These are phyloP conservation scores for Graphium sp. DNA, from an alignment of 2,329 filamentous ascomycete genomes.

Conservation along the genomic window DNA sequence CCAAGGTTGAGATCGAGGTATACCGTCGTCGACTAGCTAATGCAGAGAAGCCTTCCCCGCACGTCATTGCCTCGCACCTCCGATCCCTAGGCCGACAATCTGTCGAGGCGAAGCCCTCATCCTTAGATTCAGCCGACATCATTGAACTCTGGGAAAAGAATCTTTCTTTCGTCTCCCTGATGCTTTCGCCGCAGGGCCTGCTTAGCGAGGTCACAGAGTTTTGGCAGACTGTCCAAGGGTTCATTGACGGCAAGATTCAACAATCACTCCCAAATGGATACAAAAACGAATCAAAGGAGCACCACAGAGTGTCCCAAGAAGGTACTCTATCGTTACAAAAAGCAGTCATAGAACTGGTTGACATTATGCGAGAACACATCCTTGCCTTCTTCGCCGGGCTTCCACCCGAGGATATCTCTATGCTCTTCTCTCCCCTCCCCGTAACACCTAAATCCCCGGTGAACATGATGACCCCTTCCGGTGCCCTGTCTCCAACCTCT, in stretches of 20 bases:
- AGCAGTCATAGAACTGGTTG: slow-evolving; percentile 67
- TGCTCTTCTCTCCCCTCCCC: slow-evolving; percentile 68
- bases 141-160: slow-evolving; percentile 91
- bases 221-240: slow-evolving; percentile 82
- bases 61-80: slow-evolving; percentile 58
- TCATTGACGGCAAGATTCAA: slow-evolving; percentile 76
- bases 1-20: slow-evolving; percentile 83
- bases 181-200: slow-evolving; percentile 66
- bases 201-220: slow-evolving; percentile 84
- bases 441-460: slow-evolving; percentile 39
- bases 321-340: slow-evolving; percentile 58
- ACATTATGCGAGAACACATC: slow-evolving; percentile 64
- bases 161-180: slow-evolving; percentile 50
- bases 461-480: slow-evolving; percentile 13
- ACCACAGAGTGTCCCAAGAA: slow-evolving; percentile 63
- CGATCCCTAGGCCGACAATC: slow-evolving; percentile 54
- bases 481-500: slow-evolving; percentile 33
- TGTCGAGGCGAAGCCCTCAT: slow-evolving; percentile 39
- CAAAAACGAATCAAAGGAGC: slow-evolving; percentile 62
- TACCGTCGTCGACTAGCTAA: slow-evolving; percentile 65
- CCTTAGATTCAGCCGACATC: slow-evolving; percentile 64
- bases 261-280: slow-evolving; percentile 63
- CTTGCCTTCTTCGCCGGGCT: slow-evolving; percentile 72
- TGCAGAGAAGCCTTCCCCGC: slow-evolving; percentile 52
- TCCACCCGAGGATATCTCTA: slow-evolving; percentile 79